Base-by-base conservation (phyloP, 352 stramenopile genomes). In the Pythium rishiriense region DNA sequence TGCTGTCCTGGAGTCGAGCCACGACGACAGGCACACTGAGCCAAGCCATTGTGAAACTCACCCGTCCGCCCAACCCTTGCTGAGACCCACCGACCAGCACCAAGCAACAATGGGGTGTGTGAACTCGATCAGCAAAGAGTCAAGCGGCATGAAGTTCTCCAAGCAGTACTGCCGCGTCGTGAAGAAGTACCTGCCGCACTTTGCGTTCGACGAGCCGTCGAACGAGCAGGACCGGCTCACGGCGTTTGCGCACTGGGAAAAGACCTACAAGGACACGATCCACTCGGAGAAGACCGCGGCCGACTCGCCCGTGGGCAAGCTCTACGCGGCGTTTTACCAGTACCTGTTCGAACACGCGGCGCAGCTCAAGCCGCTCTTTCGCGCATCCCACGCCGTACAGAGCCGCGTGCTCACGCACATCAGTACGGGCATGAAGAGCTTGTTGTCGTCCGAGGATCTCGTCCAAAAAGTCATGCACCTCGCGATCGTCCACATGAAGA, bases 381-480 rank as follows among this genome's bases (percentile, higher is more conserved):
- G 81, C 62, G 75, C 81, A n/a, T 87, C 77, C 2, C 76, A 87
- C 37, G 74, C 87, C 53, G 73, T 87, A 15, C 77, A 88, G 57
- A 87, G 78, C 53, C 79, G 77, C 53, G 81, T 88, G 69, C 72
- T 90, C 51, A 78, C 85, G 15, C 78, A 90, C 54, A 88, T 90
- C 31, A 87, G 78, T 52, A 85, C 78, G 26, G 78, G 81, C 24
- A 88, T 90, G 76, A 81, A 87, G 61, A 87, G 75, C 7, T 61
- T 90, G 48, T 67, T 90, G 2, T 81, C 73, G 41, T 81, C 75
- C 9, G 76, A 87, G 24, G 78, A 88, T 35, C 70, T 87, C 26
- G 79, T 85, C 22, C 68, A 85, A 41, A 82, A 87, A 31, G 80
- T 89, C 28, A 76, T 86, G 66, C 78, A 81, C 45, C 64, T 89